Evolutionary conservation across 208 protist species (phyloP).

Genomic region (Blechomonas ayalai): DNA sequence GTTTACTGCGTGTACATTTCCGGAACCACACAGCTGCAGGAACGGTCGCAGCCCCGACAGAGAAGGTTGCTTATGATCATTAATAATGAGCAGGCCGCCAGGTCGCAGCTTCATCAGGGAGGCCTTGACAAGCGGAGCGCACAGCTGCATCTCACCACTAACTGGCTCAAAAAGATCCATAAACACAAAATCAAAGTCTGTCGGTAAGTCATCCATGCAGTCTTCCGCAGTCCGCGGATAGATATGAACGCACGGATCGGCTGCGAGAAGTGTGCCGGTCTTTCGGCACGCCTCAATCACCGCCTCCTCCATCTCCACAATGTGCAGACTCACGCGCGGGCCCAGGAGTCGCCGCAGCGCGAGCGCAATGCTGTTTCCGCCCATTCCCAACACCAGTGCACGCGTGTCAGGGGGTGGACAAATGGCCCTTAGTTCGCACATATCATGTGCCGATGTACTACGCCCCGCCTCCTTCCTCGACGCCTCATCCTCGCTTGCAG

Average conservation of each 20-base stretch:
- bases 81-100: conserved; percentile 61
- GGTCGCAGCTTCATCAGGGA: conserved; percentile 24
- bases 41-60: conserved; percentile 22
- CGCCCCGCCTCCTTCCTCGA: background rate
- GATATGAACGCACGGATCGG: conserved; percentile 30
- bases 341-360: conserved; percentile 49
- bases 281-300: conserved; percentile 38
- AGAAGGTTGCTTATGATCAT: conserved; percentile 62
- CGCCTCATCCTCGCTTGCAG: no score
- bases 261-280: conserved; percentile 17
- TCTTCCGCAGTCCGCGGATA: conserved; percentile 19
- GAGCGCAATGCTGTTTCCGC: conserved; percentile 74
- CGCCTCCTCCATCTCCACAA: conserved; percentile 64
- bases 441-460: no score
- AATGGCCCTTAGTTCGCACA: background rate
- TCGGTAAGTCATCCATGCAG: conserved; percentile 5
- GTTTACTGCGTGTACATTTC: conserved; percentile 65
- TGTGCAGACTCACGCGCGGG: conserved; percentile 23
- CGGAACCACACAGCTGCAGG: conserved; percentile 28
- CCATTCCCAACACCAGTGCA: conserved; percentile 67
- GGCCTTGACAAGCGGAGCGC: conserved; percentile 15
- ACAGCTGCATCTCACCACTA: conserved; percentile 42
- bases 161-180: conserved; percentile 80
- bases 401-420: conserved; percentile 18
- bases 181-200: conserved; percentile 45